Percentiles rank a stretch among this genome's conserved stretches.
Conservation (phyloP, 2,329 filamentous ascomycete species). For the Lecanicillium sp. region DNA sequence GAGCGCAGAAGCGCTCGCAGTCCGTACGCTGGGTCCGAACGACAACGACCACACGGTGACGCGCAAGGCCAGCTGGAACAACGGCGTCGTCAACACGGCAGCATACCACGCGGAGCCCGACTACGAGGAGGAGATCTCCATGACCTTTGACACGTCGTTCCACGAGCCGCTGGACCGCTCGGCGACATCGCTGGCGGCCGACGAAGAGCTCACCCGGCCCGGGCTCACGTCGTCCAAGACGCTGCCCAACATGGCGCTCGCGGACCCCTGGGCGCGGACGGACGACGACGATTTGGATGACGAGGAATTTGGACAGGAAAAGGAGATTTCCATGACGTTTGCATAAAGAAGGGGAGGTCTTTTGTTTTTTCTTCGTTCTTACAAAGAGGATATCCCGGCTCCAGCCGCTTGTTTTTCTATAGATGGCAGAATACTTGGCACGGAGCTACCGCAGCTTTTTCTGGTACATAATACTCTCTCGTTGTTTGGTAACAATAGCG, state of each 20-base stretch:
- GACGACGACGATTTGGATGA: constrained; percentile 53
- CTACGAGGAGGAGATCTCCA: constrained; percentile 48
- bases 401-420: no score
- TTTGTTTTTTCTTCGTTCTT: background rate
- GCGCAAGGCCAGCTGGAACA: constrained; percentile 13
- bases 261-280: constrained; percentile 55
- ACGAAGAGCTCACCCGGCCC: constrained; percentile 23
- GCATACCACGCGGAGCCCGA: constrained; percentile 23
- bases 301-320: constrained; percentile 64
- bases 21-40: constrained; percentile 21
- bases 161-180: constrained; percentile 20
- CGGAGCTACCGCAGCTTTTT: no score
- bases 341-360: constrained; percentile 40
- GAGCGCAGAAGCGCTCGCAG: constrained; percentile 36
- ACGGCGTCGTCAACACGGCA: constrained; percentile 18
- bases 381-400: no score
- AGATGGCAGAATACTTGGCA: no score
- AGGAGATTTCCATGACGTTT: constrained; percentile 78
- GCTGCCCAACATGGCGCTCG: constrained; percentile 42
- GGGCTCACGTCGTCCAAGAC: constrained; percentile 37
- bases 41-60: constrained; percentile 16
- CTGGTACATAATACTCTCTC: no score
- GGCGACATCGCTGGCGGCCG: constrained; percentile 22
- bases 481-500: no score
- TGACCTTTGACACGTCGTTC: constrained; percentile 67